A percentile compares a stretch with the other conserved stretches of the same genome.
These are phyloP conservation scores for Fusarium brachygibbosum DNA, from an alignment of 2,329 filamentous ascomycete species.

Conservation along the genomic window DNA sequence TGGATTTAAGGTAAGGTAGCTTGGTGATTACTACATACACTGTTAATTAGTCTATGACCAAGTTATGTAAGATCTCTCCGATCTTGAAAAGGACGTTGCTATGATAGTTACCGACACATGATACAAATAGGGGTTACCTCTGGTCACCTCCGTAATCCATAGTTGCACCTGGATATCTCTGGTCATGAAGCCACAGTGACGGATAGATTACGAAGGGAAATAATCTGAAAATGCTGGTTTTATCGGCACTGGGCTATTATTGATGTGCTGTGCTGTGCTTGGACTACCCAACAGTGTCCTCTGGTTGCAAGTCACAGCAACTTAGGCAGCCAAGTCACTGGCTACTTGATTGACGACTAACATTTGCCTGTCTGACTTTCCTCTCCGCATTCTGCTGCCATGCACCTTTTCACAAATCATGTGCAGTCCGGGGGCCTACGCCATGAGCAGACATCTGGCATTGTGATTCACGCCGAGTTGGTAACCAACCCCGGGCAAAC, in stretches of 20 bases:
- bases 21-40: too few relatives aligned
- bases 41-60: background rate
- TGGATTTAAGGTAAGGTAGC: background rate
- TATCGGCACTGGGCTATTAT: background rate
- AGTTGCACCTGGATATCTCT: background rate
- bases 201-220: constrained; percentile 11
- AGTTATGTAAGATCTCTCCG: background rate
- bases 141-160: background rate
- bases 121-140: constrained; percentile 14
- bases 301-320: constrained; percentile 12
- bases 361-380: constrained; percentile 17
- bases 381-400: constrained; percentile 17
- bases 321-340: constrained; percentile 23
- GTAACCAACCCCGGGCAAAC: constrained; percentile 17
- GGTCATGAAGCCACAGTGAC: constrained; percentile 9
- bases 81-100: background rate
- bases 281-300: background rate
- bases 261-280: constrained; percentile 26
- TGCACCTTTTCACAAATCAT: constrained; percentile 28
- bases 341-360: constrained; percentile 2
- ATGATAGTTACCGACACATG: background rate
- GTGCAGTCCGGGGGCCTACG: constrained; percentile 15
- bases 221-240: constrained; percentile 1
- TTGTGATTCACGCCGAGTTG: constrained; percentile 29
- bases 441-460: constrained; percentile 28